Evolutionary conservation across 768 basidiomycete genomes (phyloP).

Genomic region (Mycena floridula): DNA sequence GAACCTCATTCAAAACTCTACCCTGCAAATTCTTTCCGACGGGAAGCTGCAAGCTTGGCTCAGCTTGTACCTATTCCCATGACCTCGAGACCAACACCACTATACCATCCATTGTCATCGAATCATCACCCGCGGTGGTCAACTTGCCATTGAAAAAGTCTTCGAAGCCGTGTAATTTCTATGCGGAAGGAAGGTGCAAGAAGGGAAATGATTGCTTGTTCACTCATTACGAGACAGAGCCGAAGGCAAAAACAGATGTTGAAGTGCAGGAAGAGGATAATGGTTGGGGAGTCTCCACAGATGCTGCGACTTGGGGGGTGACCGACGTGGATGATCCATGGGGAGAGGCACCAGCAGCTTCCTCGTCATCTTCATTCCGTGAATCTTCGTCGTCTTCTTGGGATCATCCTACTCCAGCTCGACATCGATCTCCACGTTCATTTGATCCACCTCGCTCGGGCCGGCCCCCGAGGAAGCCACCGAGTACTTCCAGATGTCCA

Average conservation of each 20-base stretch:
- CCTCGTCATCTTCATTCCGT: background rate
- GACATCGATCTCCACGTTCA: too few relatives aligned
- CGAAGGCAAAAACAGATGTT: background rate
- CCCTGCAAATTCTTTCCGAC: conserved; percentile 1
- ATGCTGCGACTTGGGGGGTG: background rate
- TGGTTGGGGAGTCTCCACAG: background rate
- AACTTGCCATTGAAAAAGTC: background rate
- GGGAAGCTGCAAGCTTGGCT: conserved; percentile 5
- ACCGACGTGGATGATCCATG: background rate
- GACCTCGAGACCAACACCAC: conserved; percentile 1
- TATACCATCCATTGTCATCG: background rate
- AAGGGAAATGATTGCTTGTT: conserved; percentile 2
- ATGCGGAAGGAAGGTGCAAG: conserved; percentile 2
- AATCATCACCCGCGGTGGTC: background rate
- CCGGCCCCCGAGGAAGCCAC: background rate
- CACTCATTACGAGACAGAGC: conserved; percentile 9
- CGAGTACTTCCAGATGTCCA: background rate
- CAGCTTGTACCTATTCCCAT: conserved; percentile 4
- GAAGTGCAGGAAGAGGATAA: background rate
- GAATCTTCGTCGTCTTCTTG: background rate
- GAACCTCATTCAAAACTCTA: too few relatives aligned
- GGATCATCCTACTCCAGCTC: background rate
- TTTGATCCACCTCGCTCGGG: background rate
- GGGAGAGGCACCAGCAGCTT: background rate
- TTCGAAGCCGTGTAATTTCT: conserved; percentile 3